A percentile compares a stretch with the other conserved stretches of the same genome.
phyloP scores from a whole-genome alignment of 257 asterid genomes.

The Solanum okadae region DNA sequence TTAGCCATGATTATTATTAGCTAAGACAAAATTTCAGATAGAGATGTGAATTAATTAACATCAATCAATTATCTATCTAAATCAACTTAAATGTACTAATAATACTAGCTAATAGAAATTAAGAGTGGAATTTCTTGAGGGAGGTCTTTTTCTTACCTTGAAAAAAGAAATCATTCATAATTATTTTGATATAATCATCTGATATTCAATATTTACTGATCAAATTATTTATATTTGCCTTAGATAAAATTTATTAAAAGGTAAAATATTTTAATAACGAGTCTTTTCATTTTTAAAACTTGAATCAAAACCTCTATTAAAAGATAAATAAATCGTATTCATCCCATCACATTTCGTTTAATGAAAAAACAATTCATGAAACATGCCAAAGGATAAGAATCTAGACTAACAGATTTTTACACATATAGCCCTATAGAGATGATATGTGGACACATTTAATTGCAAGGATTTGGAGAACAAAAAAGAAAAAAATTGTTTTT shows the following conservation, averaged over 20 bases:
- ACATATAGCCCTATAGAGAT: not conserved
- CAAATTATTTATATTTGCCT: not conserved
- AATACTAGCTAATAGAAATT: not conserved
- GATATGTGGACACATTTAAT: not conserved
- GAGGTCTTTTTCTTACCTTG: not conserved
- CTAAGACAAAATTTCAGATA: not conserved
- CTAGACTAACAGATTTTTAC: not conserved
- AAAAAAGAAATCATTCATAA: not conserved
- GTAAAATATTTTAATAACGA: not conserved
- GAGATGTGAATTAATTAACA: not conserved
- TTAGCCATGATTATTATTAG: not conserved
- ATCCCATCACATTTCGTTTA: not conserved
- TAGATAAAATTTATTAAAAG: not conserved
- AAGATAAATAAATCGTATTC: not conserved
- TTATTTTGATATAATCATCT: not conserved
- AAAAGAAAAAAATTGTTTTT: not conserved
- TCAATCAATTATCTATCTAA: not conserved
- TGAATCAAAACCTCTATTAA: fast-evolving
- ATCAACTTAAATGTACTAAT: not conserved
- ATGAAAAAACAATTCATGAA: not conserved
- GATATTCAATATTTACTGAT: not conserved
- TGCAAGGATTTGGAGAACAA: not conserved
- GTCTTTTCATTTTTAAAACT: not conserved
- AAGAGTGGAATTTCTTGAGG: not conserved
- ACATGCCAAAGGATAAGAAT: not conserved